Base-by-base conservation (phyloP, 176 grass and related monocot genomes). In the Metroxylon sagu region DNA sequence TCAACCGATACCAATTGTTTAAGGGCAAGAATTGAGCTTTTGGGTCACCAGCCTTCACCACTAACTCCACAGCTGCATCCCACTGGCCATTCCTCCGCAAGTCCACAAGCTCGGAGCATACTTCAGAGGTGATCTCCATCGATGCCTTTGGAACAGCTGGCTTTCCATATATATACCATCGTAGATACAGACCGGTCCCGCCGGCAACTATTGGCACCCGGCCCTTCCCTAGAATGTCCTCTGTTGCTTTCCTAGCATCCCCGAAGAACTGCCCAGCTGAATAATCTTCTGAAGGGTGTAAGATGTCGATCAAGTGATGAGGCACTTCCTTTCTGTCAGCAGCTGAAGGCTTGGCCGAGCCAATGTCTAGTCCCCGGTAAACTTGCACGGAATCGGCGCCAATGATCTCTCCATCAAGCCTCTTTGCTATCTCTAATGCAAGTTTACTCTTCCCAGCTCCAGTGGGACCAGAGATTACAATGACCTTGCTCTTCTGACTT, bases 91-190 rank as follows among this genome's bases (percentile, higher is more conserved):
- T 77, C 28, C 78, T 72, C 18, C 69, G 79, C 18, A 89, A 71
- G n/a, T 59, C 25, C 23, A 62, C 27, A 19, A 95, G 77, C 72
- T 95, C 85, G 5, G 78, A 67, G 50, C 57, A 77, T 52, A 82
- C 89, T 55, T 68, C 73, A 0, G 65, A 67, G 0, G 76, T 31
- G 3, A 74, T 27, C 52, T 75, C 73, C 6, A 61, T 25, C 16
- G 76, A 89, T 2, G 85, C 77, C 16, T 75, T 84, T 0, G 89
- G 89, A 23, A 95, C 82, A 48, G 67, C 29, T 0, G 89, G 89
- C 76, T 95, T 95, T 48, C 89, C 89, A 16, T 95, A 95, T 16
- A 95, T 77, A 66, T 80, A 95, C 89, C 89, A 95, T 55, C 89
- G 19, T 0, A 95, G 17, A 71, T 95, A 95, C 2, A 95, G 76